Evolutionary conservation across 202 grass and related monocot genomes (phyloP), one percentile per base, ranked within the genome.

Genomic region (Cymbopogon flexuosus): DNA sequence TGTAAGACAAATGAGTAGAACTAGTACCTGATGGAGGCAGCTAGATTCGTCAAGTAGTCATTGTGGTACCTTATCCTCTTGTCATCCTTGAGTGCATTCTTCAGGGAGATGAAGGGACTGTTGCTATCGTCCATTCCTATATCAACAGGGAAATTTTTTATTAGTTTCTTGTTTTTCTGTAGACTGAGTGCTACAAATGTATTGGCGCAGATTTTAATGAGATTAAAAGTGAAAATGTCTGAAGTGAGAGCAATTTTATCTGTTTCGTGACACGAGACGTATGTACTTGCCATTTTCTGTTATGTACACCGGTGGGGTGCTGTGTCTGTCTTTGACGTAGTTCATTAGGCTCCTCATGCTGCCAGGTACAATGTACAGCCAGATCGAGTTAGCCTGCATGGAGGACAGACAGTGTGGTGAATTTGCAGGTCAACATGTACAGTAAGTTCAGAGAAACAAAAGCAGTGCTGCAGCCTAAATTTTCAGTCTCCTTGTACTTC

Each of bases 51-150:
- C 54, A 97, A 85, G 83, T 97, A 92, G 56, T 90, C 94, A 19
- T 85, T 84, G 52, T 97, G 87, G 66, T 97, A 97, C 51, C 45
- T 90, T 65, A 94, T 92, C 83, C 94, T 80, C 72, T 97, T 97
- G 39, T 27, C 49, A 75, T 97, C 94, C 80, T 90, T 90, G 46
- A 97, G 81, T 18, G 89, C 94, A 1, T 94, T 62, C 88, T 94
- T 85, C 57, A 89, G 69, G 33, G 94, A 92, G 52, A 22, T 87
- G 67, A 92, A 97, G n/a, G 83, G 85, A 61, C 35, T 90, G 78
- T 94, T 97, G 62, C 80, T n/a, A 72, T 97, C 94, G 59, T 97
- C 94, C 94, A 97, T 97, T 45, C 94, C 94, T 97, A n/a, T 22
- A 24, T 8, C 3, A 54, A 21, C 30, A 47, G 13, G 21, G 15